Percentiles rank a stretch among this genome's conserved stretches.
Evolutionary conservation across 495 filamentous ascomycete genomes (phyloP).

Genomic region (Neurospora sp.): DNA sequence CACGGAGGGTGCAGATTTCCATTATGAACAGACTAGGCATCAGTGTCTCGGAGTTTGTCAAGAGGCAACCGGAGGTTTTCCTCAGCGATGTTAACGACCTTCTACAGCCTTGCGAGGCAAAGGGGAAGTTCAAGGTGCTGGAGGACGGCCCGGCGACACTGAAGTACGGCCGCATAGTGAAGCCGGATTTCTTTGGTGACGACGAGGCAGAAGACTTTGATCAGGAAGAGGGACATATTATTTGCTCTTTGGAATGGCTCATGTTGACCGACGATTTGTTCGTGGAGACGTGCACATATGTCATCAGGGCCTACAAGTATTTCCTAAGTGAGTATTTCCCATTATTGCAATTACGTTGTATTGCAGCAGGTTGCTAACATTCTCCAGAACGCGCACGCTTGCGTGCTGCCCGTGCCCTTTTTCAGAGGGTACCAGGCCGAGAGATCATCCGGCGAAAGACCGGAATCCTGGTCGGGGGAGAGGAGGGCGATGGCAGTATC

Average conservation of each 20-base stretch:
- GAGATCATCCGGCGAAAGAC: constrained; percentile 32
- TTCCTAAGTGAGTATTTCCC: constrained; percentile 52
- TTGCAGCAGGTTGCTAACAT: constrained; percentile 16
- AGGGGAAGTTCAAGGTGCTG: constrained; percentile 41
- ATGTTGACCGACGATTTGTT: constrained; percentile 60
- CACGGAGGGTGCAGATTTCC: constrained; percentile 47
- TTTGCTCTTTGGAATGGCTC: constrained; percentile 80
- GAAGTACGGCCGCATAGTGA: constrained; percentile 41
- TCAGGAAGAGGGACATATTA: constrained; percentile 56
- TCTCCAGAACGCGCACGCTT: constrained; percentile 42
- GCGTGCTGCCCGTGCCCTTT: constrained; percentile 55
- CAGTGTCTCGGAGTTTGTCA: constrained; percentile 38
- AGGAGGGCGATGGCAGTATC: constrained; percentile 20
- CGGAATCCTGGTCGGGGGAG: constrained; percentile 9
- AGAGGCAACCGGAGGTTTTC: constrained; percentile 46
- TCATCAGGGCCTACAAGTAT: constrained; percentile 59
- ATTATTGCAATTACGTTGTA: not conserved
- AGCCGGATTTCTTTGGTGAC: constrained; percentile 56
- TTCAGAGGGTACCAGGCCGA: constrained; percentile 35
- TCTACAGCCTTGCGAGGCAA: constrained; percentile 16
- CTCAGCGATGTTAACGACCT: constrained; percentile 32
- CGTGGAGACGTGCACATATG: constrained; percentile 56
- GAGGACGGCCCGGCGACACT: constrained; percentile 31
- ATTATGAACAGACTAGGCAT: constrained; percentile 49
- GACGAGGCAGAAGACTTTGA: constrained; percentile 37